Base-by-base conservation (phyloP, 139 green algal genomes). In the Volvox reticuliferus region DNA sequence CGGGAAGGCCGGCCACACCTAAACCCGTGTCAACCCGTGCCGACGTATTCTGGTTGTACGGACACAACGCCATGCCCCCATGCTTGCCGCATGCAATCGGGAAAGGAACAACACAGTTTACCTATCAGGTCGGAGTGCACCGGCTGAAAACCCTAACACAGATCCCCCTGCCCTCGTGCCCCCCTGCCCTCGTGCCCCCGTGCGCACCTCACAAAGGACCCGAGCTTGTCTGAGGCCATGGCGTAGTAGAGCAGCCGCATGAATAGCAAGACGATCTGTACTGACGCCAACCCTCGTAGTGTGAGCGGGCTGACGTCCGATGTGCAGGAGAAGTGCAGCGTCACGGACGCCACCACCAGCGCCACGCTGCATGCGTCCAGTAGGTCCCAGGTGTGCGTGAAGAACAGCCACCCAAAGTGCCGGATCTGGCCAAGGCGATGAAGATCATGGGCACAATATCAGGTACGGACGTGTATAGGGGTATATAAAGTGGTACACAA, bases 221-320 rank as follows among this genome's bases (percentile, higher is more conserved):
- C 86, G 19, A 90, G 50, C 55, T 36, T 65, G 18, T 90, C 86
- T 2, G 13, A 50, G 0, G 86, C 86, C 86, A 90, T 90, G 12
- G 73, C 86, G 50, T 76, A 90, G 86, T 83, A 90, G 1, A 90
- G n/a, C 19, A 90, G n/a, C 30, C 86, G 86, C 44, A 62, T 90
- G 86, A 90, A 90, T 3, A 90, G 86, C 71, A 90, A 30, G 30
- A 90, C 19, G 3, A 84, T 55, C 55, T 85, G 50, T 1, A 62
- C 50, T 0, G 73, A 50, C 9, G 55, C 55, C 73, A 90, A 6
- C 13, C 30, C 32, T 1, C 86, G 86, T 22, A 90, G 86, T 18
- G 0, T 9, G 17, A 16, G 2, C 1, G 86, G 86, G 37, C 68
- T 36, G 20, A 65, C 6, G 37, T 55, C 30, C 30, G 28, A 9